These are phyloP conservation scores for Debaryomyces tyrocola DNA, from an alignment of 805 yeast genomes.

Conservation along the genomic window DNA sequence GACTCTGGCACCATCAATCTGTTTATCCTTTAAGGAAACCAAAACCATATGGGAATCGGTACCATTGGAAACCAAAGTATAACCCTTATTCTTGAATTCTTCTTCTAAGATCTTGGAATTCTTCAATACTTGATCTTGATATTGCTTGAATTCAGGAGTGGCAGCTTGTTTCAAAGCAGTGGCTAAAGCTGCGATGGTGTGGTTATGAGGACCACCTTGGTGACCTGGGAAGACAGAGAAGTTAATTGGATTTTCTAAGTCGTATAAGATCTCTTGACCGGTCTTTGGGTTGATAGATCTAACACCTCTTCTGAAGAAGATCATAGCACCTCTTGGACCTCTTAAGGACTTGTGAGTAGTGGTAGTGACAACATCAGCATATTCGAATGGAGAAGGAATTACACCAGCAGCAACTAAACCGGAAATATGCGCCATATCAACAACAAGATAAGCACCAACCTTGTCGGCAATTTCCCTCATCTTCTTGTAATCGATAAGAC, in stretches of 20 bases:
- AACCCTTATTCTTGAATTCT: slow-evolving; percentile 64
- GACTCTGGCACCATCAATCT: slow-evolving; percentile 93
- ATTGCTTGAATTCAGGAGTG: slow-evolving; percentile 82
- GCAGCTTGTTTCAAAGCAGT: slow-evolving; percentile 92
- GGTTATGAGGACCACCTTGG: slow-evolving; percentile 99
- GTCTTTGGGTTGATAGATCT: slow-evolving; percentile 73
- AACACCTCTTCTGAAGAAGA: slow-evolving; percentile 93
- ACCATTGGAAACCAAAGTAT: slow-evolving; percentile 84
- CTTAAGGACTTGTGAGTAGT: slow-evolving; percentile 97
- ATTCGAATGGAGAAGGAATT: slow-evolving; percentile 87
- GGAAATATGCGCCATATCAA: slow-evolving; percentile 97
- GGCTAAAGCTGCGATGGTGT: slow-evolving; percentile 93
- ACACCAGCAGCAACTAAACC: slow-evolving; percentile 96
- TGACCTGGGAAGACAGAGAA: slow-evolving; percentile 99
- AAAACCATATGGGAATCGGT: slow-evolving; percentile 93
- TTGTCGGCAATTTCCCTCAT: slow-evolving; percentile 89
- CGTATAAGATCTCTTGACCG: slow-evolving; percentile 83
- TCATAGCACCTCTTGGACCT: slow-evolving; percentile 99
- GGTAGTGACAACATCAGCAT: slow-evolving; percentile 95
- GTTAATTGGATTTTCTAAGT: slow-evolving; percentile 88
- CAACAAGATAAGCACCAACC: slow-evolving; percentile 88
- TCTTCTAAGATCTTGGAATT: slow-evolving; percentile 79
- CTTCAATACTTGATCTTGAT: slow-evolving; percentile 78
- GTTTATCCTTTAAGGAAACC: slow-evolving; percentile 73
- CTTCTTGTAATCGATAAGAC: slow-evolving; percentile 85